Conservation (phyloP, 345 rosid species). For the Physaria fendleri region DNA sequence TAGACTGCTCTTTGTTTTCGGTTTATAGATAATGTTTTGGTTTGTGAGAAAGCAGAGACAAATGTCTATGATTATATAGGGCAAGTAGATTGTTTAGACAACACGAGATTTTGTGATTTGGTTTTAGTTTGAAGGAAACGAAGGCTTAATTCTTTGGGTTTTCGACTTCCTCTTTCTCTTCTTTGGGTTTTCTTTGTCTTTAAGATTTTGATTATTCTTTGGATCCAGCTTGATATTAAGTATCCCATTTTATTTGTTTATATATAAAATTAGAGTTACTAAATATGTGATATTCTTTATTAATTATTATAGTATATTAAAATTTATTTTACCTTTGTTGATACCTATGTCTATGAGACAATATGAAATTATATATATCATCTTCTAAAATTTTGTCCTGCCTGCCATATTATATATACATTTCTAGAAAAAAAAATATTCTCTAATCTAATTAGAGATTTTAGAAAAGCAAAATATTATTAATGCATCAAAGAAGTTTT, state of each 20-base stretch:
- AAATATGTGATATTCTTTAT: background rate
- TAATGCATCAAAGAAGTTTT: background rate
- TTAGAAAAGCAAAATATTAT: background rate
- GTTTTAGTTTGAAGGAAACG: constrained; percentile 27
- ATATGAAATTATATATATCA: background rate
- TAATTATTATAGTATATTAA: background rate
- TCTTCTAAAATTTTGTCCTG: background rate
- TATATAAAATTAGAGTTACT: constrained; percentile 8
- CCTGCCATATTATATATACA: background rate
- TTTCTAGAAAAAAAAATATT: too few species aligned
- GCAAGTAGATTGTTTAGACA: constrained; percentile 1
- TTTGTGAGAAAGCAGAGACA: constrained; percentile 16
- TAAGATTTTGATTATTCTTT: constrained; percentile 28
- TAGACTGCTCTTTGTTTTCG: constrained; percentile 3
- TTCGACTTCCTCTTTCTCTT: constrained; percentile 26
- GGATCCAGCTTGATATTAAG: constrained; percentile 12
- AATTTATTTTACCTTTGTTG: background rate
- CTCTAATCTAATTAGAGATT: background rate
- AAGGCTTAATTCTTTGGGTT: constrained; percentile 28
- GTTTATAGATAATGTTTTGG: constrained; percentile 17
- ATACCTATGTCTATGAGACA: background rate
- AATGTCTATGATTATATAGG: constrained; percentile 22
- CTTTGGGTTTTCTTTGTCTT: constrained; percentile 30
- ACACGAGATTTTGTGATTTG: constrained; percentile 13
- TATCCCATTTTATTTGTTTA: constrained; percentile 3